A percentile compares a stretch with the other conserved stretches of the same genome.
phyloP scores from a whole-genome alignment of 768 basidiomycete species.

The Rhodotorula diobovata region DNA sequence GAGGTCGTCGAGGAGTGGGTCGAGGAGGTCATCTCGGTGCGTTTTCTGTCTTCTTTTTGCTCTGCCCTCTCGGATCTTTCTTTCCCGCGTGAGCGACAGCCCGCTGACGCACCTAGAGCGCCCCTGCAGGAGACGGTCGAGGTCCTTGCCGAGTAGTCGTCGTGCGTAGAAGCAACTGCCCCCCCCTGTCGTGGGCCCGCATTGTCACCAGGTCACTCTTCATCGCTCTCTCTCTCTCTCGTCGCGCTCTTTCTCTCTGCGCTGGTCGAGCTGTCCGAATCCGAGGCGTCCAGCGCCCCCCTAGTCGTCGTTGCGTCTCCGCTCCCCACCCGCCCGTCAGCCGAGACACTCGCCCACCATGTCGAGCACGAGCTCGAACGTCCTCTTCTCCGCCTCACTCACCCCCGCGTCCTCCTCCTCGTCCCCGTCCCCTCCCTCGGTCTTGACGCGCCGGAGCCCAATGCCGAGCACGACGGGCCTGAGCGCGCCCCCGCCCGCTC shows the following conservation, averaged over 20 bases:
- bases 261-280: too few relatives aligned
- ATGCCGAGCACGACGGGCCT: slow-evolving; percentile 70
- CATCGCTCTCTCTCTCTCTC: too few relatives aligned
- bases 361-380: slow-evolving; percentile 53
- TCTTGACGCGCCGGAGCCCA: slow-evolving; percentile 52
- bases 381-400: slow-evolving; percentile 48
- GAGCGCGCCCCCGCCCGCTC: slow-evolving; percentile 51
- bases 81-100: too few relatives aligned
- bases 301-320: background rate
- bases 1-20: slow-evolving; percentile 51
- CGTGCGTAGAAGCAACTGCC: too few relatives aligned
- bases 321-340: background rate
- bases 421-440: slow-evolving; percentile 43
- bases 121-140: background rate
- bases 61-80: background rate
- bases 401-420: slow-evolving; percentile 41
- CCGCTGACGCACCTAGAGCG: background rate
- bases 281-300: background rate
- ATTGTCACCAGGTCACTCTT: background rate
- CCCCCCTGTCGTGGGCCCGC: too few relatives aligned
- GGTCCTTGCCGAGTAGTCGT: background rate
- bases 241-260: too few relatives aligned
- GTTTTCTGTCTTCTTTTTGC: background rate
- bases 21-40: slow-evolving; percentile 54
- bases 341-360: slow-evolving; percentile 48